Percentiles rank a stretch among this genome's conserved stretches.
Conservation (phyloP, 148 eudicot species). For the Persicaria maculosa region DNA sequence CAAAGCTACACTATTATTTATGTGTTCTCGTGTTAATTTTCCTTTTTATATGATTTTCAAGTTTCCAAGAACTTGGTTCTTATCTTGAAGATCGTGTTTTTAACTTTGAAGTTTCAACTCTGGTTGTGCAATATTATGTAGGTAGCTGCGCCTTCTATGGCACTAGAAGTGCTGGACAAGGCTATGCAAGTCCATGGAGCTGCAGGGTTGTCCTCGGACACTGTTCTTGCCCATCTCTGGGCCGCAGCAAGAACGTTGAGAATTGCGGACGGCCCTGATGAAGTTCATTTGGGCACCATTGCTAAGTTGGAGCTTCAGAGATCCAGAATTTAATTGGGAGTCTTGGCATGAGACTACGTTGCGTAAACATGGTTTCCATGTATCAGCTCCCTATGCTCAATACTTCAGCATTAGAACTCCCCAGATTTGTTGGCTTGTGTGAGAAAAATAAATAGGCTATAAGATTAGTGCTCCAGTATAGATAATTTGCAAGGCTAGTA, state of each 20-base stretch:
- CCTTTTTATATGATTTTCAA: neutral
- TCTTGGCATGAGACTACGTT: neutral
- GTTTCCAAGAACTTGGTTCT: neutral
- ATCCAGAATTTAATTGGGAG: conserved; percentile 4
- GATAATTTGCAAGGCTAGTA: too few species aligned
- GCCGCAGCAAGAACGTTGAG: conserved; percentile 91
- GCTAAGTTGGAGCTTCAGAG: conserved; percentile 44
- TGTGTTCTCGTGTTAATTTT: neutral
- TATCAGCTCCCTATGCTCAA: too few species aligned
- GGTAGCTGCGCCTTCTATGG: conserved; percentile 99
- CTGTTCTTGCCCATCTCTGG: conserved; percentile 78
- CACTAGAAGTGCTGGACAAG: conserved; percentile 80
- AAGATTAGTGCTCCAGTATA: too few species aligned
- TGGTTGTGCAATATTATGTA: conserved; percentile 9
- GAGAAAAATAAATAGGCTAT: too few species aligned
- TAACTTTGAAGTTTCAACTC: too few species aligned
- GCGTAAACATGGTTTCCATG: too few species aligned
- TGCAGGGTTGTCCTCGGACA: conserved; percentile 84
- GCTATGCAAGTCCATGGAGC: conserved; percentile 99
- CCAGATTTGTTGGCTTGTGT: too few species aligned
- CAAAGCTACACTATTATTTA: neutral
- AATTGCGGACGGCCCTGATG: conserved; percentile 99
- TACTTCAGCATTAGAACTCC: too few species aligned
- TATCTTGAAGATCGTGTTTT: neutral
- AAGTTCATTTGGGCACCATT: conserved; percentile 87